phyloP scores from a whole-genome alignment of 495 filamentous ascomycete species.

The Daldinia childiae region DNA sequence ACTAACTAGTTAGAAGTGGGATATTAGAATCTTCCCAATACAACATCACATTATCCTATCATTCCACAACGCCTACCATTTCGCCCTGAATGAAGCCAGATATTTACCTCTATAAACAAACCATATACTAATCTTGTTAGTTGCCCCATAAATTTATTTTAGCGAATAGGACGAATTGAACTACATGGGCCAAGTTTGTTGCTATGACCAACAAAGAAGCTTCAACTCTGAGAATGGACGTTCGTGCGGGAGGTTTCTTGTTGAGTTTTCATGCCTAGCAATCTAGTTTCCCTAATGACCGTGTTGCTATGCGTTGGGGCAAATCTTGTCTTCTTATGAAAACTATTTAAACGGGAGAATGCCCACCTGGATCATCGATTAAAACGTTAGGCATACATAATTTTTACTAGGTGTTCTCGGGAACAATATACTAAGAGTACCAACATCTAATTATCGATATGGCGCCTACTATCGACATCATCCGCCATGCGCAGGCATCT shows the following conservation, averaged over 20 bases:
- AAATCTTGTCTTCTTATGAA: not conserved
- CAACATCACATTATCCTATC: too few relatives aligned
- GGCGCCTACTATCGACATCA: slow-evolving; percentile 56
- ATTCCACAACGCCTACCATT: too few relatives aligned
- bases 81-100: too few relatives aligned
- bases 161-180: not conserved
- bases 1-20: too few relatives aligned
- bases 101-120: not conserved
- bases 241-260: not conserved
- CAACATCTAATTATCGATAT: slow-evolving; percentile 22
- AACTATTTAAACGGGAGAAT: not conserved
- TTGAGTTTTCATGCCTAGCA: not conserved
- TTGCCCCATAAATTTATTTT: not conserved
- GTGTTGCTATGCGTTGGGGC: not conserved
- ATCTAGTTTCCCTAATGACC: not conserved
- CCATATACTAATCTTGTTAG: not conserved
- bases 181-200: not conserved
- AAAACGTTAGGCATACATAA: not conserved
- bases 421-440: not conserved
- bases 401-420: not conserved
- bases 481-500: slow-evolving; percentile 61
- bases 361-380: not conserved
- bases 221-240: not conserved
- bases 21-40: too few relatives aligned
- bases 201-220: not conserved